A percentile compares a stretch with the other conserved stretches of the same genome.
Evolutionary conservation across 306 rosid genomes (phyloP).

Genomic region (Prunus mume): DNA sequence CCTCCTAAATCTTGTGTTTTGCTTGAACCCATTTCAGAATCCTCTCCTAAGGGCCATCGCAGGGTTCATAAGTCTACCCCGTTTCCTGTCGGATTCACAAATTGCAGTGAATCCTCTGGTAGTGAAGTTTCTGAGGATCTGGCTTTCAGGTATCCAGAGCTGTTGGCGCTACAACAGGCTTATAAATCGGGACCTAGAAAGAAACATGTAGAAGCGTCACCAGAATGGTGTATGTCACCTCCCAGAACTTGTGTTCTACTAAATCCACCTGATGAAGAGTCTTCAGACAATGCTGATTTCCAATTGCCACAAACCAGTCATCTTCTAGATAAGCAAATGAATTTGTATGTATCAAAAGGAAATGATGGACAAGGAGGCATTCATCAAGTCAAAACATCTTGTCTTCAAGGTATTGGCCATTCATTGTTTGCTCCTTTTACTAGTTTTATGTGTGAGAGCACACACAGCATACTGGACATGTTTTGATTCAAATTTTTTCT

Average conservation of each 20-base stretch:
- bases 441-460: constrained; percentile 11
- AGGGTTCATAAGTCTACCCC: constrained; percentile 62
- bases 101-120: constrained; percentile 48
- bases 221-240: constrained; percentile 79
- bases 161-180: constrained; percentile 46
- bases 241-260: constrained; percentile 87
- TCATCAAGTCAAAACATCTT: constrained; percentile 32
- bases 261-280: constrained; percentile 57
- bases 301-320: constrained; percentile 5
- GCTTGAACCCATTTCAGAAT: constrained; percentile 78
- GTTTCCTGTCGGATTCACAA: constrained; percentile 60
- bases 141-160: constrained; percentile 66
- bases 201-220: constrained; percentile 60
- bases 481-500: not conserved
- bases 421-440: not conserved
- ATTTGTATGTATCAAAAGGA: constrained; percentile 9
- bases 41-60: constrained; percentile 30
- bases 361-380: constrained; percentile 26
- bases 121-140: constrained; percentile 40
- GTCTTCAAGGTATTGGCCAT: constrained; percentile 44
- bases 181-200: constrained; percentile 41
- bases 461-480: constrained; percentile 4
- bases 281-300: constrained; percentile 28
- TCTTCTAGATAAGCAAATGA: constrained; percentile 21
- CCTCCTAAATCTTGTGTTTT: constrained; percentile 86